Evolutionary conservation across 1,284 basidiomycete genomes (phyloP).

Genomic region (Xerocomus tenax): DNA sequence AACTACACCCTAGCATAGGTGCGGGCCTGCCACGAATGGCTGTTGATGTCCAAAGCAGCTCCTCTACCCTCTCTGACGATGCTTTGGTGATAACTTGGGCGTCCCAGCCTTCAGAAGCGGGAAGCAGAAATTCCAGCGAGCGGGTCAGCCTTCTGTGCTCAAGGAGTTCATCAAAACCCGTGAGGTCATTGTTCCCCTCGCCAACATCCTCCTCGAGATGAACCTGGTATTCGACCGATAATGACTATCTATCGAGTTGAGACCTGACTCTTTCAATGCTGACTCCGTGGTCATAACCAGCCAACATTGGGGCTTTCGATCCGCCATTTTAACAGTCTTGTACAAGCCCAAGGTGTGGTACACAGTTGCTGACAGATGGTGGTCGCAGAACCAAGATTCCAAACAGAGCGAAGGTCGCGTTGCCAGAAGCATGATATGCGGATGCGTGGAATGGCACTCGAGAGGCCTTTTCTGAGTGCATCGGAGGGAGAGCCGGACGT

Average conservation of each 20-base stretch:
- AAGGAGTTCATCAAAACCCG: constrained; percentile 51
- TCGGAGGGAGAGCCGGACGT: constrained; percentile 29
- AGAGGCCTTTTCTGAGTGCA: constrained; percentile 31
- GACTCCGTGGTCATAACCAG: constrained; percentile 76
- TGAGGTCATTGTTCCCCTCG: constrained; percentile 30
- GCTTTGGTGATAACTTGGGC: constrained; percentile 67
- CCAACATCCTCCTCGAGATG: constrained; percentile 54
- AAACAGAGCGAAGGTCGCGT: constrained; percentile 85
- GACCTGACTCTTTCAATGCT: constrained; percentile 71
- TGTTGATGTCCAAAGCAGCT: constrained; percentile 67
- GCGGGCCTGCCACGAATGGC: constrained; percentile 47
- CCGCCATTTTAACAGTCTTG: constrained; percentile 68
- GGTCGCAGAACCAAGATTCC: constrained; percentile 63
- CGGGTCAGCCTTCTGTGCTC: constrained; percentile 64
- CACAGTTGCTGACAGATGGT: constrained; percentile 66
- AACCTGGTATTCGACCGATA: constrained; percentile 81
- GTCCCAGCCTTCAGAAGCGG: constrained; percentile 83
- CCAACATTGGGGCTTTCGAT: constrained; percentile 64
- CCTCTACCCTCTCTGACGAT: constrained; percentile 62
- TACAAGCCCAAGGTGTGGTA: constrained; percentile 73
- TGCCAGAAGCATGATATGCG: constrained; percentile 92
- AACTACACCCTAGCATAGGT: constrained; percentile 30
- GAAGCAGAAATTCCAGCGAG: constrained; percentile 73
- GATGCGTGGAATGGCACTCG: constrained; percentile 34
- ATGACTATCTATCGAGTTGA: constrained; percentile 72